Evolutionary conservation across 108 stramenopile species (phyloP), one percentile per base, ranked within the genome.

Genomic region (Pseudonitzschia multiseries): DNA sequence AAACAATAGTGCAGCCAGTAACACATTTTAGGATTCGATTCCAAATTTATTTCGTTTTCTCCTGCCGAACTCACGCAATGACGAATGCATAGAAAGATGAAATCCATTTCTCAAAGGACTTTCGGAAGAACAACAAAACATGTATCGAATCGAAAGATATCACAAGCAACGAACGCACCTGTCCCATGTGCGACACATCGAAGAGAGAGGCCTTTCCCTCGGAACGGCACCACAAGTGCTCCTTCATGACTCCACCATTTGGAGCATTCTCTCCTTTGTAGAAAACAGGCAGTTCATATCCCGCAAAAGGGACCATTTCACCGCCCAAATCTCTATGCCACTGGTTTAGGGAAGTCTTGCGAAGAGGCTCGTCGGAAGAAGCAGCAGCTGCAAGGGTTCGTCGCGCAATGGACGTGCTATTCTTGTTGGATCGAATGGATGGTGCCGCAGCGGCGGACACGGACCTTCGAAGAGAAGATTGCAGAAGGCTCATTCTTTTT

Each of bases 121-220:
- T 36, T 6, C 6, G 4, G 4, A 36, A 5, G 4, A 36, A 36
- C 14, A 63, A 32, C 43, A 57, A 74, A 57, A 57, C 17, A 29
- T 6, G 14, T 33, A 36, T 36, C 36, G 2, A 6, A 36, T 24
- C 61, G 5, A 51, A 62, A 43, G 26, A 50, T 28, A n/a, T 17
- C 69, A 20, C 31, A 56, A 13, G 10, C 10, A 54, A 26, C 27
- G 32, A 1, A 62, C 75, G 27, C 69, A 97, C 84, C 83, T 99
- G 99, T 52, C 99, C 99, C 99, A 99, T 99, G 83, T 99, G 99
- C 27, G 93, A 94, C 15, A 79, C 99, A 82, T 99, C 99, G 80
- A 99, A 99, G 32, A 99, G 64, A 17, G 90, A 81, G 9, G 95
- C 87, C 62, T 88, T 91, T 24, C 86, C 92, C 28, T 83, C 76